Evolutionary conservation across 495 filamentous ascomycete genomes (phyloP).

Genomic region (Mytilinidion resinicola): DNA sequence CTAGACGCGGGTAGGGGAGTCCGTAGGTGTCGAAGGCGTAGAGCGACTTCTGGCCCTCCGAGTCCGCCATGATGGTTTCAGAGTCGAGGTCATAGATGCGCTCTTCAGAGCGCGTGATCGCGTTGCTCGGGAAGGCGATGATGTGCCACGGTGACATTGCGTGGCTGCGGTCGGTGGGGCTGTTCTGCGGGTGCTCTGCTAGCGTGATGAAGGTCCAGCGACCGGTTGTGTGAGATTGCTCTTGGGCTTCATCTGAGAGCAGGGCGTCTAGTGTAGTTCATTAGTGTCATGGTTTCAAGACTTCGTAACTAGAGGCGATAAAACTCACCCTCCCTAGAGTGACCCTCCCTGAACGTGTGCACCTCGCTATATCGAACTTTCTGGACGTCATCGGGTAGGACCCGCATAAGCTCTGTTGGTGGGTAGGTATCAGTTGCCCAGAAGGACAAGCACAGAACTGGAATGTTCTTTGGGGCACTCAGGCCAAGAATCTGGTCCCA

Average conservation of each 20-base stretch:
- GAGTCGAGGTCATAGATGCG: neutral
- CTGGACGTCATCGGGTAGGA: slow-evolving; percentile 5
- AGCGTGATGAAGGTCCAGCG: neutral
- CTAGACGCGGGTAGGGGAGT: too few species aligned
- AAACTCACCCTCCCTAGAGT: too few species aligned
- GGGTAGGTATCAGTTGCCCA: slow-evolving; percentile 1
- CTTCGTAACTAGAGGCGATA: too few species aligned
- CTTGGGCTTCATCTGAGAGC: neutral
- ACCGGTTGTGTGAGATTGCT: neutral
- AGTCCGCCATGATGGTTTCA: neutral
- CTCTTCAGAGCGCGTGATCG: neutral
- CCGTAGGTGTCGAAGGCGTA: neutral
- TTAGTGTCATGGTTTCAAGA: too few species aligned
- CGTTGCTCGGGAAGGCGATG: neutral
- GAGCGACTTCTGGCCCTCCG: neutral
- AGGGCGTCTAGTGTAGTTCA: too few species aligned
- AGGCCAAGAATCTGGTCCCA: neutral
- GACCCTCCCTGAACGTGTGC: neutral
- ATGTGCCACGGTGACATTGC: neutral
- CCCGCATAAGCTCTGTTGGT: neutral
- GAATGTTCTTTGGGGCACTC: neutral
- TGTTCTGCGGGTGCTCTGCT: neutral
- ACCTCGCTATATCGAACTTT: slow-evolving; percentile 2
- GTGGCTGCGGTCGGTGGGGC: neutral
- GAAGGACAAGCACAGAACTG: slow-evolving; percentile 8